Conservation (phyloP, 2,329 filamentous ascomycete genomes). For the Colletotrichum truncatum region DNA sequence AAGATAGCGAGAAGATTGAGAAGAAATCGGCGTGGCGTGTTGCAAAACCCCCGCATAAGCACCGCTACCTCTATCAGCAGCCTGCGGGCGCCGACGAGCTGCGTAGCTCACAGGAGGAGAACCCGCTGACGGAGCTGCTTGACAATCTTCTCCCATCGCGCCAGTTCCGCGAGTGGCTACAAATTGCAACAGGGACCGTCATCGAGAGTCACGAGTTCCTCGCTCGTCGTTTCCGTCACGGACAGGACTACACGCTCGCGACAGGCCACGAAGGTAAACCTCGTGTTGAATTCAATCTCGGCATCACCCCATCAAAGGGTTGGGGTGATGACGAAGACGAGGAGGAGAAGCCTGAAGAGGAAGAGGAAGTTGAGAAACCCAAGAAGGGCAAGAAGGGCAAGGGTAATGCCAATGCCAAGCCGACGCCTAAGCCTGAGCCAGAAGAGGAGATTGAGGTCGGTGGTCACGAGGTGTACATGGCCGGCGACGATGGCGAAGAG, state of each 20-base stretch:
- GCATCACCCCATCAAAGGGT: constrained; percentile 83
- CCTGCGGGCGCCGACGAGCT: constrained; percentile 49
- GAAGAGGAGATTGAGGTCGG: constrained; percentile 59
- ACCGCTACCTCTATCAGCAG: constrained; percentile 87
- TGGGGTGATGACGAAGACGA: constrained; percentile 80
- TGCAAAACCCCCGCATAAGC: constrained; percentile 91
- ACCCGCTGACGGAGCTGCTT: constrained; percentile 79
- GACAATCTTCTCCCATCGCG: constrained; percentile 84
- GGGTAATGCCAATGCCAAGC: constrained; percentile 38
- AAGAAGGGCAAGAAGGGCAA: constrained; percentile 43
- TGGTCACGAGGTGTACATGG: constrained; percentile 93
- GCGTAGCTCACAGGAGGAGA: constrained; percentile 50
- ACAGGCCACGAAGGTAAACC: constrained; percentile 82
- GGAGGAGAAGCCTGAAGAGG: constrained; percentile 57
- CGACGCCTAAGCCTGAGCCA: constrained; percentile 34
- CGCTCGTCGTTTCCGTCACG: constrained; percentile 87
- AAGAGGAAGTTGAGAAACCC: constrained; percentile 48
- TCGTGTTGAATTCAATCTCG: constrained; percentile 86
- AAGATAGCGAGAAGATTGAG: constrained; percentile 64
- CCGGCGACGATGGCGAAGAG: constrained; percentile 77
- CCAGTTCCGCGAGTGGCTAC: constrained; percentile 90
- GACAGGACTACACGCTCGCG: constrained; percentile 91
- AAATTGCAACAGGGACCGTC: constrained; percentile 79
- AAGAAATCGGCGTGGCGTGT: constrained; percentile 73
- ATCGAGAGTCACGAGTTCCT: constrained; percentile 80